phyloP scores from a whole-genome alignment of 805 yeast species.

The Monosporozyma servazzii region DNA sequence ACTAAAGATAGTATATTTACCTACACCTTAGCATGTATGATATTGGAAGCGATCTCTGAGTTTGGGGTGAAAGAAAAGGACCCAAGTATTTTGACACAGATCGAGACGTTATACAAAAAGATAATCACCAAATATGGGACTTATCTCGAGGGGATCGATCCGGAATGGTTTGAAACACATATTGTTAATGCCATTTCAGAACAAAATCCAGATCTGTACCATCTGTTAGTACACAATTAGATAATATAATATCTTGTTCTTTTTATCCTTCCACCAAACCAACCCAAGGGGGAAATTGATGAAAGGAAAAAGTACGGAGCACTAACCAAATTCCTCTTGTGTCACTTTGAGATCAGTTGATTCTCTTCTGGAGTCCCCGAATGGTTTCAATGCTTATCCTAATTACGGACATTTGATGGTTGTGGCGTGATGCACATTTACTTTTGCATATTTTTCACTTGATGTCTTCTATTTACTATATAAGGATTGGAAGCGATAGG shows the following conservation, averaged over 20 bases:
- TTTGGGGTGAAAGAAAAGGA: slow-evolving; percentile 12
- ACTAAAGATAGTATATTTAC: background rate
- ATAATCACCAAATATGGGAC: background rate
- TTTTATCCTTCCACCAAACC: background rate
- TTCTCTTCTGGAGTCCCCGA: background rate
- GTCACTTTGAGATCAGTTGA: background rate
- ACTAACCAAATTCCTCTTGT: background rate
- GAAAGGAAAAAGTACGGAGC: background rate
- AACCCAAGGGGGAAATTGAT: background rate
- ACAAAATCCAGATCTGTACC: background rate
- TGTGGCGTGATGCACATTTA: background rate
- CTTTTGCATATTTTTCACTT: background rate
- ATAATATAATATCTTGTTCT: background rate
- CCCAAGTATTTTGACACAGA: slow-evolving; percentile 3
- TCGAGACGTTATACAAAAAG: background rate
- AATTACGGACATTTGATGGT: background rate
- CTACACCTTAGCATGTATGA: slow-evolving; percentile 5
- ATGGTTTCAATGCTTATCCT: background rate
- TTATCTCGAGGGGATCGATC: background rate
- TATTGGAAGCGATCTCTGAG: slow-evolving; percentile 5
- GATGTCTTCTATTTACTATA: background rate
- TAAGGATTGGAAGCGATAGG: background rate
- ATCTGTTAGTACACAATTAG: background rate
- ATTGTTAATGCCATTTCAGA: background rate
- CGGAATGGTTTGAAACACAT: background rate